These are phyloP conservation scores for Hyphodiscus sp. DNA, from an alignment of 2,329 filamentous ascomycete species.

Conservation along the genomic window DNA sequence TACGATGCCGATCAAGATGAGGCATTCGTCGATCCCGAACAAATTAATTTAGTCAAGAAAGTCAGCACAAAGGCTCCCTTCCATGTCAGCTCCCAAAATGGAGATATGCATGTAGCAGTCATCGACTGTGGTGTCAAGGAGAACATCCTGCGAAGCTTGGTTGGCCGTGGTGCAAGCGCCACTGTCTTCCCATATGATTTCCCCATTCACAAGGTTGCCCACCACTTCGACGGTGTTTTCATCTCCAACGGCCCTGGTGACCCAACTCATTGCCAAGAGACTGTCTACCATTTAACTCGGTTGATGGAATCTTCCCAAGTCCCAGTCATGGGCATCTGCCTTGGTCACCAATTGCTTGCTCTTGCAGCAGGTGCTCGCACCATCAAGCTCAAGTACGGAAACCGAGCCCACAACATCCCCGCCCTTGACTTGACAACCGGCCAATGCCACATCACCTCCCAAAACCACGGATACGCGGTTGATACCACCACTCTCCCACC, in stretches of 20 bases:
- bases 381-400: slow-evolving; percentile 98
- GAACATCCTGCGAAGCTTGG: slow-evolving; percentile 94
- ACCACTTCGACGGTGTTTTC: slow-evolving; percentile 98
- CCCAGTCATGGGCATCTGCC: slow-evolving; percentile 95
- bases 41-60: slow-evolving; percentile 92
- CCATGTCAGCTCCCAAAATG: slow-evolving; percentile 78
- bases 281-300: slow-evolving; percentile 84
- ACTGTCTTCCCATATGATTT: slow-evolving; percentile 96
- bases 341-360: slow-evolving; percentile 93
- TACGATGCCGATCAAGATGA: slow-evolving; percentile 98
- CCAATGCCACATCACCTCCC: slow-evolving; percentile 95
- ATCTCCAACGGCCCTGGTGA: slow-evolving; percentile 98
- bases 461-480: slow-evolving; percentile 97
- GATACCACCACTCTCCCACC: slow-evolving; percentile 73
- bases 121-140: slow-evolving; percentile 99
- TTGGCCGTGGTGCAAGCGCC: slow-evolving; percentile 83
- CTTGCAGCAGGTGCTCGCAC: slow-evolving; percentile 83
- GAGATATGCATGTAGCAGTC: slow-evolving; percentile 84
- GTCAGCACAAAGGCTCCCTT: slow-evolving; percentile 98
- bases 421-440: slow-evolving; percentile 91
- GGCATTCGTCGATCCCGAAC: slow-evolving; percentile 87
- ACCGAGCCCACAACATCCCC: slow-evolving; percentile 97
- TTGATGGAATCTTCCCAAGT: slow-evolving; percentile 88
- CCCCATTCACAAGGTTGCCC: slow-evolving; percentile 94
- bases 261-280: slow-evolving; percentile 92